Evolutionary conservation across 805 yeast species (phyloP).

Genomic region (Candida quercuum): DNA sequence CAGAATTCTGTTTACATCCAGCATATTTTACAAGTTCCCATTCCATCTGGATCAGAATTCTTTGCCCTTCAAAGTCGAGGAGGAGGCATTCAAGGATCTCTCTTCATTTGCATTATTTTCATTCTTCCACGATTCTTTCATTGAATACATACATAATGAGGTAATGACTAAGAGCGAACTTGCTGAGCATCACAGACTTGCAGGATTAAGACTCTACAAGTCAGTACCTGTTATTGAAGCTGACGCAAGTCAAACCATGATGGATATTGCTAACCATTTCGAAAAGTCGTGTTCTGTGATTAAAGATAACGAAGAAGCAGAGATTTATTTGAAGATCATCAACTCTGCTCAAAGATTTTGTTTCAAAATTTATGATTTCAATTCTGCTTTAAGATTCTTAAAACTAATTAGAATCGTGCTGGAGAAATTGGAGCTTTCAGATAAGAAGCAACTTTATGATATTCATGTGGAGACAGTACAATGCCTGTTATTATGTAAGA

Average conservation of each 20-base stretch:
- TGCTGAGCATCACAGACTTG: conserved; percentile 29
- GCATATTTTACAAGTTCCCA: conserved; percentile 42
- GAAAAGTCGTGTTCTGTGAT: conserved; percentile 10
- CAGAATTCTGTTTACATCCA: conserved; percentile 32
- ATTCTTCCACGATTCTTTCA: conserved; percentile 38
- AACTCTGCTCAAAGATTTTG: conserved; percentile 40
- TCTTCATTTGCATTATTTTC: conserved; percentile 31
- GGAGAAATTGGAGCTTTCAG: conserved; percentile 1
- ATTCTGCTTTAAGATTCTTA: conserved; percentile 35
- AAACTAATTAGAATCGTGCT: conserved; percentile 27
- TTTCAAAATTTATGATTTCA: conserved; percentile 37
- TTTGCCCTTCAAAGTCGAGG: conserved; percentile 20
- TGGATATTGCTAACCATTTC: conserved; percentile 17
- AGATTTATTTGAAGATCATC: conserved; percentile 33
- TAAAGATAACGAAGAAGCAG: conserved; percentile 27
- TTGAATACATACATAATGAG: conserved; percentile 25
- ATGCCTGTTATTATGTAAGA: conserved; percentile 22
- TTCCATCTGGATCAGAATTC: conserved; percentile 29
- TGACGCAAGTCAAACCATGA: conserved; percentile 4
- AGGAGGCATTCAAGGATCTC: conserved; percentile 28
- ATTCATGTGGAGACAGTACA: conserved; percentile 16
- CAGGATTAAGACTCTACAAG: conserved; percentile 36
- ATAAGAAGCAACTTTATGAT: conserved; percentile 5
- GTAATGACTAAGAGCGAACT: conserved; percentile 25
- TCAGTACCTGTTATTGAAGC: conserved; percentile 1